A percentile compares a stretch with the other conserved stretches of the same genome.
phyloP scores from a whole-genome alignment of 768 basidiomycete species.

The Suillus discolor region DNA sequence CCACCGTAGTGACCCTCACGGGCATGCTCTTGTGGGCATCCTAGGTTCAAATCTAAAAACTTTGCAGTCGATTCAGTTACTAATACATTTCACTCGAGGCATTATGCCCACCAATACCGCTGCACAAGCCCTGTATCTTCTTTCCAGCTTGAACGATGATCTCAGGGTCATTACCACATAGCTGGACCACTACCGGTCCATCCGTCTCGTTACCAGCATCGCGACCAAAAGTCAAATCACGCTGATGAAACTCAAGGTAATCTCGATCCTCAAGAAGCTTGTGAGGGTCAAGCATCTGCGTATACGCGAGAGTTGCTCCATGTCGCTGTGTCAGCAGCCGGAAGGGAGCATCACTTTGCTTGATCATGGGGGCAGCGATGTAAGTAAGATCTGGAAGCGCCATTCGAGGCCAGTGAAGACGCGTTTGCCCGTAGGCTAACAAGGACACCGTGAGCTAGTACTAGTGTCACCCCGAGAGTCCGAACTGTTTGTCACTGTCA shows the following conservation, averaged over 20 bases:
- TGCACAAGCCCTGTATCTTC: constrained; percentile 60
- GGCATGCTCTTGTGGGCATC: constrained; percentile 77
- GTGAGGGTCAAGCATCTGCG: constrained; percentile 76
- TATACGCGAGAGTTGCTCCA: constrained; percentile 69
- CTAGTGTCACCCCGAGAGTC: no score
- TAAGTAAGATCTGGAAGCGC: constrained; percentile 30
- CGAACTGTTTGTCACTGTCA: no score
- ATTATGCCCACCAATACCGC: constrained; percentile 62
- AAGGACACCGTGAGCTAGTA: no score
- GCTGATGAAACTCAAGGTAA: constrained; percentile 64
- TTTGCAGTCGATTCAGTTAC: constrained; percentile 14
- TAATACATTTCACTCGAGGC: constrained; percentile 1
- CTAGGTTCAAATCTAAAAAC: constrained; percentile 71
- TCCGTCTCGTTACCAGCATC: constrained; percentile 3
- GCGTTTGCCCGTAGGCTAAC: no score
- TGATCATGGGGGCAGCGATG: constrained; percentile 77
- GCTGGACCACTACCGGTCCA: constrained; percentile 65
- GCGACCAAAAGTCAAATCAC: constrained; percentile 44
- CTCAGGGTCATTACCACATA: constrained; percentile 74
- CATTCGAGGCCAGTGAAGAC: background rate
- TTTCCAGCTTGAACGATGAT: constrained; percentile 59
- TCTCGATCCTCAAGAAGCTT: constrained; percentile 62
- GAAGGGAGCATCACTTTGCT: constrained; percentile 80
- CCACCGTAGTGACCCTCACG: constrained; percentile 70
- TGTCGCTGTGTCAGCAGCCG: constrained; percentile 60